phyloP scores from a whole-genome alignment of 176 grass and related monocot species.

The Cenchrus fungigraminus region DNA sequence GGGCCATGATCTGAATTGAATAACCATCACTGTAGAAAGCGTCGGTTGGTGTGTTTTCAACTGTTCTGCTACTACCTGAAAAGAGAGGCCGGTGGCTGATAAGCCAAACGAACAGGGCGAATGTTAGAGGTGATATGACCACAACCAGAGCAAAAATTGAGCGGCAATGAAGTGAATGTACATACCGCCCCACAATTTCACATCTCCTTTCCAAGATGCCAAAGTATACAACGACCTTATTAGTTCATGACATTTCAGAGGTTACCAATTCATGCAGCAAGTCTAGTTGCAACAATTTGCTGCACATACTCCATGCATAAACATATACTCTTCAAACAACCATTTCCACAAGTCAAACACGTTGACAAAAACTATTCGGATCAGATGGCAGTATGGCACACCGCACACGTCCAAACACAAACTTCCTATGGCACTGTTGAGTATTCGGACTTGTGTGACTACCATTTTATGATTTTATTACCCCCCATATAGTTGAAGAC shows the following conservation, averaged over 20 bases:
- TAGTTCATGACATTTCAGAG: too few relatives aligned
- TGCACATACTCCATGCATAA: too few relatives aligned
- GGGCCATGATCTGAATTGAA: not conserved
- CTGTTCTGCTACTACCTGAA: conserved; percentile 8
- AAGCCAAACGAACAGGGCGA: not conserved
- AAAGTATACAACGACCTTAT: too few relatives aligned
- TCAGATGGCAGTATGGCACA: too few relatives aligned
- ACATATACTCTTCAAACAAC: too few relatives aligned
- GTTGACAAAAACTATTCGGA: too few relatives aligned
- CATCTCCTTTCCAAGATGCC: too few relatives aligned
- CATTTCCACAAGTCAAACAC: too few relatives aligned
- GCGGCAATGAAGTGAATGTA: too few relatives aligned
- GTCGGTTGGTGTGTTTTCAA: not conserved
- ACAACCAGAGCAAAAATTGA: not conserved
- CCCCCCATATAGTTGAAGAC: not conserved
- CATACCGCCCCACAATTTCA: too few relatives aligned
- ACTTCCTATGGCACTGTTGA: not conserved
- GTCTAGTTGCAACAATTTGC: too few relatives aligned
- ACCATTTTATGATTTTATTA: conserved; percentile 6
- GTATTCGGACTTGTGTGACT: not conserved
- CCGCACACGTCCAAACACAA: not conserved
- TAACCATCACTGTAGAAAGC: not conserved
- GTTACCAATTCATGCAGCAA: too few relatives aligned
- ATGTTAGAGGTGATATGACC: not conserved
- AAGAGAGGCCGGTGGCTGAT: not conserved